Base-by-base conservation (phyloP, 768 basidiomycete species). In the Calocera cornea region DNA sequence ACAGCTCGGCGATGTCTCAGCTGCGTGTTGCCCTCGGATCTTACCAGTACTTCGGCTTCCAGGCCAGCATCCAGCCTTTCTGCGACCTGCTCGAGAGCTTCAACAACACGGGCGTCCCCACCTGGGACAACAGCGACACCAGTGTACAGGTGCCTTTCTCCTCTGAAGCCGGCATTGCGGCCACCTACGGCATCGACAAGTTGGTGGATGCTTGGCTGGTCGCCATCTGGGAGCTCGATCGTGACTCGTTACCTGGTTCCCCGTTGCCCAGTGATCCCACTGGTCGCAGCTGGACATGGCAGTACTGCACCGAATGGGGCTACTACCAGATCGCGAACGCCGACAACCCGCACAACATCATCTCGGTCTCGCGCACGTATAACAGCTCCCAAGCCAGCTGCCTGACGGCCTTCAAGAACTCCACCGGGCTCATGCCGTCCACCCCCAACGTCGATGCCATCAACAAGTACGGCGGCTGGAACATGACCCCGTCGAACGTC, bases 381-480 rank as follows among this genome's bases (percentile, higher is more conserved):
- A 78, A 79, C 2, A 72, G 78, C 22, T 82, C 81, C 73, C 82
- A 83, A 69, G 72, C 76, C 67, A 75, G 81, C 66, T 83, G 81
- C 68, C 79, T 79, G 65, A 71, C 75, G 54, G 72, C 79, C 0
- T 82, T 83, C 65, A 75, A 77, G 0, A 69, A 74, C 1, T 14
- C 54, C 2, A 60, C 54, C 31, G 77, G 76, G 8, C 71, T 82
- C 5, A 78, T 79, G 0, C 63, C 76, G 1, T 77, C 78, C 0
- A 60, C 54, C 2, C 82, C 82, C 10, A 76, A 79, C 33, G 80
- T 82, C 1, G 72, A 76, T 14, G 76, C 80, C 64, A 74, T 83
- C 34, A 81, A 82, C 66, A 82, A 81, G 66, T 82, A 83, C 64
- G 81, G 82, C 0, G 82, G 81, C 3, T 83, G 82, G 82, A 71